Percentiles rank a stretch among this genome's conserved stretches.
Evolutionary conservation across 2,329 filamentous ascomycete species (phyloP).

Genomic region (Venturiaceae sp.): DNA sequence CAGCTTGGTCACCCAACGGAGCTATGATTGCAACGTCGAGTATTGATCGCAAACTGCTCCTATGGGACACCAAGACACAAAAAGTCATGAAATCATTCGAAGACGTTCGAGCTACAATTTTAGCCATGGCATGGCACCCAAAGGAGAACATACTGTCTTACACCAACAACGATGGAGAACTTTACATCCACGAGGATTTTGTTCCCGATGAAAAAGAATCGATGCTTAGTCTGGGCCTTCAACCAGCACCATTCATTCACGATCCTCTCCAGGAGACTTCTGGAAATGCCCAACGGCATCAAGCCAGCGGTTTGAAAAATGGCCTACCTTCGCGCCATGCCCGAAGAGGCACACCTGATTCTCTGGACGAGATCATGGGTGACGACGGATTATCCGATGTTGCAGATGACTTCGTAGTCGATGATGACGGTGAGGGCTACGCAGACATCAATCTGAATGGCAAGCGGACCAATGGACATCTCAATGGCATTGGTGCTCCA

Average conservation of each 20-base stretch:
- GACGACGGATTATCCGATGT: slow-evolving; percentile 45
- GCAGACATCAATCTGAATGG: slow-evolving; percentile 50
- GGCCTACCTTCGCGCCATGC: slow-evolving; percentile 40
- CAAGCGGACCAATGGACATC: slow-evolving; percentile 48
- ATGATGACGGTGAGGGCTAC: slow-evolving; percentile 93
- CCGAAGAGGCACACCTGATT: slow-evolving; percentile 57
- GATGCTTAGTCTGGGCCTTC: slow-evolving; percentile 43
- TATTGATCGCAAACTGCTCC: slow-evolving; percentile 51
- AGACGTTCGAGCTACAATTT: slow-evolving; percentile 61
- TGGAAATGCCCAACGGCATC: slow-evolving; percentile 50
- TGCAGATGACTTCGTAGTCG: slow-evolving; percentile 75
- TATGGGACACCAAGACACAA: slow-evolving; percentile 90
- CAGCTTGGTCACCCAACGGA: slow-evolving; percentile 92
- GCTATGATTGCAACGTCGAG: slow-evolving; percentile 63
- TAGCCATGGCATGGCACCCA: slow-evolving; percentile 86
- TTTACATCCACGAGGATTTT: slow-evolving; percentile 76
- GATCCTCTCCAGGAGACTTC: slow-evolving; percentile 64
- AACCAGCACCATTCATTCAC: slow-evolving; percentile 79
- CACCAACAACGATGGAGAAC: slow-evolving; percentile 83
- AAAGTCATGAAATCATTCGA: slow-evolving; percentile 68
- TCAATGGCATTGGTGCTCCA: slow-evolving; percentile 25
- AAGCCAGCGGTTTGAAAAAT: slow-evolving; percentile 46
- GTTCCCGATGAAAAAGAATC: slow-evolving; percentile 40
- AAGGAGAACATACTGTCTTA: slow-evolving; percentile 82
- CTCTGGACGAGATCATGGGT: slow-evolving; percentile 72